Conservation (phyloP, 495 filamentous ascomycete genomes). For the Penicillium robsamsonii region DNA sequence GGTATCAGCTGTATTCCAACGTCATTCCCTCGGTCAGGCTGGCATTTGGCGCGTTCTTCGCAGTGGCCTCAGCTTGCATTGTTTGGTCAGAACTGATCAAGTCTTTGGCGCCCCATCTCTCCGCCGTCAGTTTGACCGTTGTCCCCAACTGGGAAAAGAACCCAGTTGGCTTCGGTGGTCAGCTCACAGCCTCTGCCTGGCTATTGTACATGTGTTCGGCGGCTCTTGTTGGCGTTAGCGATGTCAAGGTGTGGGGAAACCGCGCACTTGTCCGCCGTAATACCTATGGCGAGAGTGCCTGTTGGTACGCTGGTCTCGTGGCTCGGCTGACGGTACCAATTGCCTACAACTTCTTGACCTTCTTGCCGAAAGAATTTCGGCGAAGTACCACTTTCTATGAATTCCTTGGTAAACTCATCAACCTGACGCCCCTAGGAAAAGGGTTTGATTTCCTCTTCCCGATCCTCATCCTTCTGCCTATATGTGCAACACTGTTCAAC, state of each 20-base stretch:
- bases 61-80: conserved; percentile 74
- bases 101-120: conserved; percentile 67
- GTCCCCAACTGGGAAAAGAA: conserved; percentile 71
- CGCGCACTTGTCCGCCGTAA: conserved; percentile 85
- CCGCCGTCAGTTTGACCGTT: conserved; percentile 80
- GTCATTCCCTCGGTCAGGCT: conserved; percentile 64
- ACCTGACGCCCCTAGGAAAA: conserved; percentile 76
- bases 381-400: conserved; percentile 74
- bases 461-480: conserved; percentile 77
- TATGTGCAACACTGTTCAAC: conserved; percentile 79
- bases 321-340: conserved; percentile 88
- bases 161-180: conserved; percentile 77
- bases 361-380: conserved; percentile 67
- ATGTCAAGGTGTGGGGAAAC: conserved; percentile 93
- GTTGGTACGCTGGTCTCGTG: conserved; percentile 90
- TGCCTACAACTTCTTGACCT: conserved; percentile 92
- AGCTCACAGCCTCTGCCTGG: conserved; percentile 81
- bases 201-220: conserved; percentile 89
- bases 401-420: conserved; percentile 81
- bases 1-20: conserved; percentile 72
- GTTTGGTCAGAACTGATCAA: conserved; percentile 92
- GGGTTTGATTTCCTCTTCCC: conserved; percentile 90
- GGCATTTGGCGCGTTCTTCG: conserved; percentile 60
- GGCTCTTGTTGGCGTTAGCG: conserved; percentile 78
- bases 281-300: conserved; percentile 86